Conservation (phyloP, 768 basidiomycete genomes). For the Kwoniella newhampshirensis region DNA sequence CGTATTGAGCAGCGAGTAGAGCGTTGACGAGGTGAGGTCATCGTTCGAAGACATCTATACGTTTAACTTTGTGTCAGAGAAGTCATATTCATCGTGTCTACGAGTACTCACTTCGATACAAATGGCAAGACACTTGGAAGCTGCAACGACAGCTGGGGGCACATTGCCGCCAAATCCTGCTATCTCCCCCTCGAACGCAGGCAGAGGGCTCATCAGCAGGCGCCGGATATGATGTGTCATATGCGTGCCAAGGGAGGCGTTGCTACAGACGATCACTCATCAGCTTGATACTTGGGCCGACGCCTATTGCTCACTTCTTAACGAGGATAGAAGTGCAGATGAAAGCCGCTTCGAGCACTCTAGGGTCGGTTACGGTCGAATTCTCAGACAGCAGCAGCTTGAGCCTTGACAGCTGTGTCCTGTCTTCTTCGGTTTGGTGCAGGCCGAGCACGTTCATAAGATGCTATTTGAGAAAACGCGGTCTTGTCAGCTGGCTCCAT, state of each 20-base stretch:
- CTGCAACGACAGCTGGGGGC: constrained; percentile 75
- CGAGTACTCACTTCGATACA: constrained; percentile 69
- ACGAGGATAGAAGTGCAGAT: constrained; percentile 81
- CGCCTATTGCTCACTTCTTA: constrained; percentile 62
- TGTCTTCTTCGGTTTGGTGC: constrained; percentile 25
- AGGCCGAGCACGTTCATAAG: constrained; percentile 41
- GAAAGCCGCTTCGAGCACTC: constrained; percentile 85
- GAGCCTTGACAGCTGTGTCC: constrained; percentile 60
- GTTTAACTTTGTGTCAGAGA: not conserved
- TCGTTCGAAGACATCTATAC: constrained; percentile 75
- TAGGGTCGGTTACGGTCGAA: constrained; percentile 74
- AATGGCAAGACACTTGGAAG: constrained; percentile 83
- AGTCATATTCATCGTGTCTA: too few species aligned
- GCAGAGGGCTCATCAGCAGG: constrained; percentile 82
- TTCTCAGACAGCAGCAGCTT: constrained; percentile 74
- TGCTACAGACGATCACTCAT: constrained; percentile 58
- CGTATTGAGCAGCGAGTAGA: constrained; percentile 94
- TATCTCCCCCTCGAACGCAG: constrained; percentile 84
- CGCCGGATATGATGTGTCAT: constrained; percentile 78
- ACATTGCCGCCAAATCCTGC: constrained; percentile 66
- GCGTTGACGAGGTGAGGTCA: constrained; percentile 86
- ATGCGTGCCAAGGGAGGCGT: constrained; percentile 71
- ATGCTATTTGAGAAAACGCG: constrained; percentile 13
- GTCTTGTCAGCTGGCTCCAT: too few species aligned
- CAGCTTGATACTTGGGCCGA: too few species aligned